Conservation (phyloP, 1,284 basidiomycete genomes). For the Ceratobasidium sp. region DNA sequence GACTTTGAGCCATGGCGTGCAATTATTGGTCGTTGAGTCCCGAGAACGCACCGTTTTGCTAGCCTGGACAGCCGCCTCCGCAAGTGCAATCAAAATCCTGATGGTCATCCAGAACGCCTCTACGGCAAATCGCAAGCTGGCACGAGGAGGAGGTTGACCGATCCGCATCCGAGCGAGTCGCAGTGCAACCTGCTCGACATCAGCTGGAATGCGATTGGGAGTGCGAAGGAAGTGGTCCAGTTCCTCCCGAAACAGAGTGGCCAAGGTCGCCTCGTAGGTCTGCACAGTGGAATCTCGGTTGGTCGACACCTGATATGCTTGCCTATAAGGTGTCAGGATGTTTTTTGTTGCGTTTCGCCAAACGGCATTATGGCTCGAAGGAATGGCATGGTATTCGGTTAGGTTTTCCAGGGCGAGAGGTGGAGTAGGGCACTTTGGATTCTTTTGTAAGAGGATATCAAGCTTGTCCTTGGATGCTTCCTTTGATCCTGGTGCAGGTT, state of each 20-base stretch:
- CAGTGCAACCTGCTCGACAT: conserved; percentile 56
- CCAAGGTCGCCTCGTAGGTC: conserved; percentile 63
- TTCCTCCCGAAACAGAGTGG: conserved; percentile 59
- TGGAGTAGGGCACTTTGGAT: neutral
- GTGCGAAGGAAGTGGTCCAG: conserved; percentile 45
- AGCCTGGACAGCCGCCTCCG: neutral
- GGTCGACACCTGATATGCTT: conserved; percentile 48
- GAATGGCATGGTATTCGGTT: neutral
- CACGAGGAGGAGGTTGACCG: conserved; percentile 63
- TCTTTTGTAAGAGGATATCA: neutral
- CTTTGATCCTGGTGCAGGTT: neutral
- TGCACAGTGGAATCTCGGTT: conserved; percentile 57
- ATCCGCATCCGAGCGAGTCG: conserved; percentile 57
- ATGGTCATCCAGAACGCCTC: conserved; percentile 62
- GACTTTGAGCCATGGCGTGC: conserved; percentile 44
- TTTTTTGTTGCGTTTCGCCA: conserved; percentile 53
- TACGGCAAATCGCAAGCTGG: conserved; percentile 61
- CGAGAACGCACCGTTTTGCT: conserved; percentile 2
- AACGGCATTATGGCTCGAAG: conserved; percentile 4
- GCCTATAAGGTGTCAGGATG: conserved; percentile 53
- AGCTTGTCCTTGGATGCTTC: neutral
- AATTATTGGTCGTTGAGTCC: neutral
- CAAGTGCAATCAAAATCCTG: conserved; percentile 48
- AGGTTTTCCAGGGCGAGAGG: neutral
- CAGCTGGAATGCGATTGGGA: conserved; percentile 43